A percentile compares a stretch with the other conserved stretches of the same genome.
These are phyloP conservation scores for Diaporthe caulivora DNA, from an alignment of 2,329 filamentous ascomycete species.

Conservation along the genomic window DNA sequence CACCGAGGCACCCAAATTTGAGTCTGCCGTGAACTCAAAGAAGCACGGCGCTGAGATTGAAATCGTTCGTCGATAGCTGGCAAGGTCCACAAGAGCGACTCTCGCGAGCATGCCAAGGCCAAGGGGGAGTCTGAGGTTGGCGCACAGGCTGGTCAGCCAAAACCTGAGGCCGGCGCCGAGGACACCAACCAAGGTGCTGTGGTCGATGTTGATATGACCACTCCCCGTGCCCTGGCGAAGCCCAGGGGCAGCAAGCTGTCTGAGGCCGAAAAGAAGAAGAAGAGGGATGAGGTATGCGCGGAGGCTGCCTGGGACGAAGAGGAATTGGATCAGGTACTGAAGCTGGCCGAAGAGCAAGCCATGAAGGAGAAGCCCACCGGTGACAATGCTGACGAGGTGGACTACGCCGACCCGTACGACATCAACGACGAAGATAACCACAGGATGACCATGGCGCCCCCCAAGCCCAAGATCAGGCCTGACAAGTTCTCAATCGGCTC, in stretches of 20 bases:
- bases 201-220: neutral
- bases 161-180: neutral
- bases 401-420: slow-evolving; percentile 2
- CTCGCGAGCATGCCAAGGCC: neutral
- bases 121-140: neutral
- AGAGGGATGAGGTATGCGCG: neutral
- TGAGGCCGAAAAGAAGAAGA: neutral
- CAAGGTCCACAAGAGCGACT: neutral
- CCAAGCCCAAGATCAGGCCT: accelerated
- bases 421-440: neutral
- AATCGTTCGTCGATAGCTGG: neutral
- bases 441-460: neutral
- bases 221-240: neutral
- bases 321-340: neutral
- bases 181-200: neutral
- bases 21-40: neutral
- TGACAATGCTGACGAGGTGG: neutral
- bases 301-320: neutral
- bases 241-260: neutral
- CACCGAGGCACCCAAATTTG: too few relatives aligned
- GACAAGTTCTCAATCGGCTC: neutral
- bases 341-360: neutral
- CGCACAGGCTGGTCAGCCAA: neutral
- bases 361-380: neutral
- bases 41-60: neutral